These are phyloP conservation scores for Fusarium verrucosum DNA, from an alignment of 2,329 filamentous ascomycete genomes.

Conservation along the genomic window DNA sequence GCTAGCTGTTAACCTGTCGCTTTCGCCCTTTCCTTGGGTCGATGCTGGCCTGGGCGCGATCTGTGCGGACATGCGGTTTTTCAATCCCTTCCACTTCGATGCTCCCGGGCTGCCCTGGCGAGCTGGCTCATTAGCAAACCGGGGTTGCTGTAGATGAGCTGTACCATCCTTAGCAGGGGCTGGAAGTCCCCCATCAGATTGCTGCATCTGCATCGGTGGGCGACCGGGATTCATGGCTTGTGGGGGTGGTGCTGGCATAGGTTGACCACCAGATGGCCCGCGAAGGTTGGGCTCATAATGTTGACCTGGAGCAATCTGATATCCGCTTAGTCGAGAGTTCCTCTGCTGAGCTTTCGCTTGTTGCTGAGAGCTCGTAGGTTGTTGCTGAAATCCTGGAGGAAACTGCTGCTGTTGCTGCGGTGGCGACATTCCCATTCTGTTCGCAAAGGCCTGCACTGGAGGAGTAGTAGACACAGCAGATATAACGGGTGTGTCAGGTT, in stretches of 20 bases:
- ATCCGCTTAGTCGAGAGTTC: constrained; percentile 9
- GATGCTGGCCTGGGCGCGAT: constrained; percentile 33
- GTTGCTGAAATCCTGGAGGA: constrained; percentile 15
- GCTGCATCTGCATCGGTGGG: constrained; percentile 32
- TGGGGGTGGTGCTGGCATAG: constrained; percentile 14
- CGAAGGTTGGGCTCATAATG: constrained; percentile 22
- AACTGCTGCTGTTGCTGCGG: constrained; percentile 29
- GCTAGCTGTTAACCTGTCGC: constrained; percentile 37
- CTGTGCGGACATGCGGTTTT: constrained; percentile 48
- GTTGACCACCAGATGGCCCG: constrained; percentile 7
- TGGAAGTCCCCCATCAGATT: constrained; percentile 4
- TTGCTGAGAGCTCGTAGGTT: not conserved
- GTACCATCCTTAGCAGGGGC: constrained; percentile 27
- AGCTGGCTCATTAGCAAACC: constrained; percentile 11
- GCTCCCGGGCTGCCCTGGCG: constrained; percentile 36
- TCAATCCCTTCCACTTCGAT: constrained; percentile 49
- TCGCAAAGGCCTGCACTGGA: constrained; percentile 22
- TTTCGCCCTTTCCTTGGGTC: constrained; percentile 33
- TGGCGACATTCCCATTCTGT: constrained; percentile 21
- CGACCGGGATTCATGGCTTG: constrained; percentile 24
- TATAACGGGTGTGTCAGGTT: constrained; percentile 18
- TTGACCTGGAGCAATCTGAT: constrained; percentile 25
- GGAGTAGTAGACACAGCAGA: constrained; percentile 27
- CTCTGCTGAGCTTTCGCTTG: not conserved
- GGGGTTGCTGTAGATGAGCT: constrained; percentile 10